Conservation (phyloP, 495 filamentous ascomycete genomes). For the Talaromyces thailandensis region DNA sequence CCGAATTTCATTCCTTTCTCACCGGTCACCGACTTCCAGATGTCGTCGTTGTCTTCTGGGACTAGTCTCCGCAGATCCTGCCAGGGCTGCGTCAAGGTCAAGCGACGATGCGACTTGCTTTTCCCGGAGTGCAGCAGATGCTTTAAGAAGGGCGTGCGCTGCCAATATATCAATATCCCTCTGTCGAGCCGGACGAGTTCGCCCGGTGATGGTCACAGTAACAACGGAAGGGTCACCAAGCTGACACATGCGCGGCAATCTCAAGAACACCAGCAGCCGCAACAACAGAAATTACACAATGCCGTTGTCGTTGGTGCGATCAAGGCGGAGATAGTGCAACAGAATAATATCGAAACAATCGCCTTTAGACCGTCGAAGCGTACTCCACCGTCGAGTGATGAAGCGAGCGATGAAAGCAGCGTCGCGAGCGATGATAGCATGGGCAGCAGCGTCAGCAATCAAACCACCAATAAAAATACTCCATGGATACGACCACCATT, state of each 20-base stretch:
- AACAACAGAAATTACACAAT: not conserved
- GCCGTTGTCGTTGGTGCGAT: not conserved
- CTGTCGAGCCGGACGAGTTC: slow-evolving; percentile 5
- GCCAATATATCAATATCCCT: slow-evolving; percentile 27
- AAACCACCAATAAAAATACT: not conserved
- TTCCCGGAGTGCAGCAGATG: slow-evolving; percentile 32
- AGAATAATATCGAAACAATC: not conserved
- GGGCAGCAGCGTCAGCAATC: not conserved
- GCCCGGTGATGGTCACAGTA: not conserved
- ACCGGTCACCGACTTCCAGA: not conserved
- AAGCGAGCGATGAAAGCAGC: not conserved
- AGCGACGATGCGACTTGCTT: slow-evolving; percentile 35
- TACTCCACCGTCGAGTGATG: not conserved
- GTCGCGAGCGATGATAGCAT: not conserved
- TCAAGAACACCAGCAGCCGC: not conserved
- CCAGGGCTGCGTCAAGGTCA: slow-evolving; percentile 29
- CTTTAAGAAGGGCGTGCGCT: slow-evolving; percentile 20
- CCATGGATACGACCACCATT: slow-evolving; percentile 7
- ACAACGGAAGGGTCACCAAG: not conserved
- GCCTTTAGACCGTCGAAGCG: not conserved
- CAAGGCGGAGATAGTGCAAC: not conserved
- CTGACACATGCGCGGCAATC: not conserved
- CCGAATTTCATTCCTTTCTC: not conserved
- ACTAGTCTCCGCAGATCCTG: slow-evolving; percentile 28
- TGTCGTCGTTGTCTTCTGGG: not conserved